These are phyloP conservation scores for Trichosporon ovoides DNA, from an alignment of 1,284 basidiomycete species.

Conservation along the genomic window DNA sequence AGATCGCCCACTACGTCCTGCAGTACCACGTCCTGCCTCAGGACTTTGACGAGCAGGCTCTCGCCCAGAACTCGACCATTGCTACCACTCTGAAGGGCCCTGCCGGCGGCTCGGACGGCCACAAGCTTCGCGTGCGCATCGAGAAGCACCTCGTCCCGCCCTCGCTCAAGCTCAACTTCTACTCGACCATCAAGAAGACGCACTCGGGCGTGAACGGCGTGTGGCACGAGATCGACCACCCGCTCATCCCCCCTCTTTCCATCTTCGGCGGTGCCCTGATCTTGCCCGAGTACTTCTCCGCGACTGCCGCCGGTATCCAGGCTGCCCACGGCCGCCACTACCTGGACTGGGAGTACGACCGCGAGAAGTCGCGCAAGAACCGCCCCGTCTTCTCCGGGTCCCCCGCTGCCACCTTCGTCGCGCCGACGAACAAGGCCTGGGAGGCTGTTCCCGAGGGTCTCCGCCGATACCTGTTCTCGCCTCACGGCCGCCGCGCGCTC, in stretches of 20 bases:
- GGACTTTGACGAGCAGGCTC: slow-evolving; percentile 48
- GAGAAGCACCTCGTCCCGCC: slow-evolving; percentile 50
- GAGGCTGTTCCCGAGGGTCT: slow-evolving; percentile 56
- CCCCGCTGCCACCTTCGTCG: slow-evolving; percentile 59
- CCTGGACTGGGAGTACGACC: slow-evolving; percentile 52
- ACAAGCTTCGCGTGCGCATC: slow-evolving; percentile 58
- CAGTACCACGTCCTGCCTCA: slow-evolving; percentile 61
- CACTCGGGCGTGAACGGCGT: slow-evolving; percentile 60
- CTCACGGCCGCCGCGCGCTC: slow-evolving; percentile 57
- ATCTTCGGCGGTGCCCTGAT: slow-evolving; percentile 60
- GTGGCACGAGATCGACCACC: slow-evolving; percentile 59
- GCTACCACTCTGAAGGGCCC: slow-evolving; percentile 56
- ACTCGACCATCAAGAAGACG: slow-evolving; percentile 52
- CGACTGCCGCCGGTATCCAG: slow-evolving; percentile 59
- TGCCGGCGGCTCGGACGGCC: slow-evolving; percentile 55
- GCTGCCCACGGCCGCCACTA: slow-evolving; percentile 53
- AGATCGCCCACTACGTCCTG: slow-evolving; percentile 57
- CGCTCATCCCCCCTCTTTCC: slow-evolving; percentile 61
- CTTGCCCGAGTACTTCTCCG: slow-evolving; percentile 56
- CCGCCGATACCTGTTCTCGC: slow-evolving; percentile 62
- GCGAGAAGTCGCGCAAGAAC: slow-evolving; percentile 45
- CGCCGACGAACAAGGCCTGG: slow-evolving; percentile 63
- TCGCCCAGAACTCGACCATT: slow-evolving; percentile 59
- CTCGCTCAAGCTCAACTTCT: slow-evolving; percentile 56
- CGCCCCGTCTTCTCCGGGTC: slow-evolving; percentile 52